Base-by-base conservation (phyloP, 129 eudicot species). In the Solidago caesia region DNA sequence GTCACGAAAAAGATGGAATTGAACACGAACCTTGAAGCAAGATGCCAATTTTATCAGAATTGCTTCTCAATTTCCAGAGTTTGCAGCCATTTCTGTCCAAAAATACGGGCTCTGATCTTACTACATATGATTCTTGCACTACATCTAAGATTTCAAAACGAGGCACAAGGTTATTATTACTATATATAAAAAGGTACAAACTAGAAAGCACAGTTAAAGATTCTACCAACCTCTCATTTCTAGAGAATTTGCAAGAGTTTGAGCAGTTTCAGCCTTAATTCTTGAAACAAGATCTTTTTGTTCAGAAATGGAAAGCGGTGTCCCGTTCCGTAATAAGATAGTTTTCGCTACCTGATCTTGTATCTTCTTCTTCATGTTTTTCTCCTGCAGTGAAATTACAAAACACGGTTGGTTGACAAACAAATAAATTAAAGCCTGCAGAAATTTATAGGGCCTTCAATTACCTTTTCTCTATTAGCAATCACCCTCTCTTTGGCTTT, bases 401-500 rank as follows among this genome's bases (percentile, higher is more conserved):
- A 41, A 58, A 41, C 69, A 67, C 29, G 12, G 41, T 4, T 2
- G 63, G 56, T 60, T 10, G 29, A 8, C 11, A 21, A 58, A 58
- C 11, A 8, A 73, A 75, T 0, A 25, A 48, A 26, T 26, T 6
- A n/a, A 63, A 39, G 62, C 0, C 15, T 2, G 0, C 2, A 29
- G 44, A 65, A 47, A 25, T 26, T 74, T 67, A 15, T 41, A 60
- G 48, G 48, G 10, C 15, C 13, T 44, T 4, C 3, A 43, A 62
- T n/a, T 68, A 87, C 89, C 91, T 82, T 87, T 77, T 81, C 89
- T 25, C 80, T 80, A 41, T 80, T 82, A 63, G 83, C 86, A 70
- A 58, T 60, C 75, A 73, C 14, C 63, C 4, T 68, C 78, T 79
- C 85, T 77, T 72, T 80, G 8, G 79, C 81, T 74, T 81, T 80